Percentiles rank a stretch among this genome's conserved stretches.
Conservation (phyloP, 2,329 filamentous ascomycete genomes). For the Xylaria sp. region DNA sequence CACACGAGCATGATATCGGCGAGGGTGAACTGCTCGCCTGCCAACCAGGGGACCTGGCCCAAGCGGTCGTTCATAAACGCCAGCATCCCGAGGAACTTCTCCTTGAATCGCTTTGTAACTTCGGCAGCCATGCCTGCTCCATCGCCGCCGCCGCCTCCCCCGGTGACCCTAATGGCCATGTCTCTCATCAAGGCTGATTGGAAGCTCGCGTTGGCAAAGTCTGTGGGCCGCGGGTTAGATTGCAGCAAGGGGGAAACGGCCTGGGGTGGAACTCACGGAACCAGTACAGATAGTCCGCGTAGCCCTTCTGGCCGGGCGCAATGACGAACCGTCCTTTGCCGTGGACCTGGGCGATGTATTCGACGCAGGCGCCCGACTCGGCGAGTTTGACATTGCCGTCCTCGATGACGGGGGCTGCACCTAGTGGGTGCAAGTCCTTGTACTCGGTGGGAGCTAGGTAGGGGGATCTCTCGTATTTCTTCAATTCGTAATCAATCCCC, state of each 20-base stretch:
- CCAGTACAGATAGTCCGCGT: conserved; percentile 42
- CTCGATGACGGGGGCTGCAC: conserved; percentile 34
- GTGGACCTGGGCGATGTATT: conserved; percentile 35
- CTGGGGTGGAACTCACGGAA: conserved; percentile 28
- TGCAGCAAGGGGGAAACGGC: neutral
- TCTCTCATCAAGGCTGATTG: conserved; percentile 24
- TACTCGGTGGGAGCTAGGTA: conserved; percentile 23
- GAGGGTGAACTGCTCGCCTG: conserved; percentile 69
- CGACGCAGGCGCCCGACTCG: conserved; percentile 33
- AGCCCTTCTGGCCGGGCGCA: conserved; percentile 27
- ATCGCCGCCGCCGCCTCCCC: neutral
- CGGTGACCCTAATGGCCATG: neutral
- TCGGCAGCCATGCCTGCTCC: conserved; percentile 47
- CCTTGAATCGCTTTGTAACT: conserved; percentile 47
- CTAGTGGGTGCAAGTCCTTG: conserved; percentile 31
- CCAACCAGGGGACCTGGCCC: conserved; percentile 62
- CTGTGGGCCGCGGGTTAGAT: conserved; percentile 34
- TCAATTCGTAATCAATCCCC: conserved; percentile 33
- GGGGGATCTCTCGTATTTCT: conserved; percentile 24
- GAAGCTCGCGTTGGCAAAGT: conserved; percentile 60
- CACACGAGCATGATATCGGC: conserved; percentile 75
- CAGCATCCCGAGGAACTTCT: conserved; percentile 55
- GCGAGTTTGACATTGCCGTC: conserved; percentile 32
- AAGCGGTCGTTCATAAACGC: conserved; percentile 62
- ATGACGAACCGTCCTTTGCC: conserved; percentile 31